Conservation (phyloP, 2,329 filamentous ascomycete species). For the Ustulina deusta region DNA sequence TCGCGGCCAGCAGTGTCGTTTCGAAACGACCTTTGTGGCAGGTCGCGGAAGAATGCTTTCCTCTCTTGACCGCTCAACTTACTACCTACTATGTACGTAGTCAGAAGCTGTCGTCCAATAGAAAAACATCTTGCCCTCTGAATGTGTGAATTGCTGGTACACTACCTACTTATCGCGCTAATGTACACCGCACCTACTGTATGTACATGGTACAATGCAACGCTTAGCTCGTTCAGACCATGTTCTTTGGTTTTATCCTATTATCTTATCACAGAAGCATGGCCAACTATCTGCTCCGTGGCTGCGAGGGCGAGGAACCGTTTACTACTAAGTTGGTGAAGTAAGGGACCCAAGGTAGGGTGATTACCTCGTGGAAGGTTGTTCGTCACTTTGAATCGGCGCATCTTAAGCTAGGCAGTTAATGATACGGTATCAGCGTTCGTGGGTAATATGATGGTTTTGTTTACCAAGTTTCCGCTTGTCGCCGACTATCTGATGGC, state of each 20-base stretch:
- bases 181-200: constrained; percentile 48
- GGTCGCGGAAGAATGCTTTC: constrained; percentile 24
- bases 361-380: constrained; percentile 41
- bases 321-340: background rate
- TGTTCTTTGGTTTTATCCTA: constrained; percentile 33
- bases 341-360: constrained; percentile 18
- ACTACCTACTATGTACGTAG: constrained; percentile 6
- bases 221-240: constrained; percentile 11
- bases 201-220: constrained; percentile 5
- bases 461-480: constrained; percentile 41
- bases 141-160: constrained; percentile 32
- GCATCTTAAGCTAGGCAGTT: constrained; percentile 29
- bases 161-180: constrained; percentile 36
- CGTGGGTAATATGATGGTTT: constrained; percentile 38
- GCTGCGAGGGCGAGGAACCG: constrained; percentile 9
- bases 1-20: constrained; percentile 26
- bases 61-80: constrained; percentile 48
- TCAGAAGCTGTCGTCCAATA: constrained; percentile 42
- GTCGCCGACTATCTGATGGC: constrained; percentile 43
- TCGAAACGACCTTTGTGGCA: constrained; percentile 30
- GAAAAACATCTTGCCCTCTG: constrained; percentile 35
- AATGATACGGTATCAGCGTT: background rate
- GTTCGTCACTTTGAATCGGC: constrained; percentile 41
- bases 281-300: background rate
- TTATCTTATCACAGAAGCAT: constrained; percentile 26